These are phyloP conservation scores for Lenwebbia sp. DNA, from an alignment of 345 rosid genomes.

Conservation along the genomic window DNA sequence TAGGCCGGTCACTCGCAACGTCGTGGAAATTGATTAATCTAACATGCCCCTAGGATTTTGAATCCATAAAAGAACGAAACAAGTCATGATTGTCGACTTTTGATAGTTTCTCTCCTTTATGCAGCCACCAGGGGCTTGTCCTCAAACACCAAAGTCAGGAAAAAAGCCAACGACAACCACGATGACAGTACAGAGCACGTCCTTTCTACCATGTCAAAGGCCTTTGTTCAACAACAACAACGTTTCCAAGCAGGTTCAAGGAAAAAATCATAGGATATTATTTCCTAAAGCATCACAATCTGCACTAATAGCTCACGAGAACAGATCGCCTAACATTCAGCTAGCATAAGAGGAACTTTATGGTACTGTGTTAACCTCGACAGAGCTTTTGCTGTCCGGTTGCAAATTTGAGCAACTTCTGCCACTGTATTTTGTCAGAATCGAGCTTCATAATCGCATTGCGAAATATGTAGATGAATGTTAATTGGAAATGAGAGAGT, in stretches of 20 bases:
- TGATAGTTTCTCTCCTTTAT: not conserved
- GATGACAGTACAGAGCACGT: not conserved
- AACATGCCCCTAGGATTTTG: not conserved
- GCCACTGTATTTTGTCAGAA: not conserved
- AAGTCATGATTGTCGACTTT: not conserved
- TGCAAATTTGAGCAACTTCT: not conserved
- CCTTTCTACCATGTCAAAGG: conserved; percentile 10
- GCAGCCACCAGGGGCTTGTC: conserved; percentile 4
- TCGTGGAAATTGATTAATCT: not conserved
- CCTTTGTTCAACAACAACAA: conserved; percentile 13
- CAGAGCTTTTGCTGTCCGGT: not conserved
- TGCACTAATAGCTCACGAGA: conserved; percentile 10
- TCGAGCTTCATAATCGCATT: not conserved
- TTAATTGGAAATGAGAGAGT: not conserved
- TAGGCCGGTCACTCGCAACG: not conserved
- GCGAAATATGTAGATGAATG: not conserved
- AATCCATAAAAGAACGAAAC: not conserved
- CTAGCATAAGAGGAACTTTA: not conserved
- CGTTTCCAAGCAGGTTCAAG: conserved; percentile 6
- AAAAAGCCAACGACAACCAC: conserved; percentile 4
- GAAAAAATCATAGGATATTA: conserved; percentile 10
- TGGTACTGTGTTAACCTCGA: not conserved
- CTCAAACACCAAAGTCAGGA: conserved; percentile 12
- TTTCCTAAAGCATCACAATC: not conserved
- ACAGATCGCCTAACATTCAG: conserved; percentile 33